Evolutionary conservation across 1,284 basidiomycete species (phyloP).

Genomic region (Boletus sp.): DNA sequence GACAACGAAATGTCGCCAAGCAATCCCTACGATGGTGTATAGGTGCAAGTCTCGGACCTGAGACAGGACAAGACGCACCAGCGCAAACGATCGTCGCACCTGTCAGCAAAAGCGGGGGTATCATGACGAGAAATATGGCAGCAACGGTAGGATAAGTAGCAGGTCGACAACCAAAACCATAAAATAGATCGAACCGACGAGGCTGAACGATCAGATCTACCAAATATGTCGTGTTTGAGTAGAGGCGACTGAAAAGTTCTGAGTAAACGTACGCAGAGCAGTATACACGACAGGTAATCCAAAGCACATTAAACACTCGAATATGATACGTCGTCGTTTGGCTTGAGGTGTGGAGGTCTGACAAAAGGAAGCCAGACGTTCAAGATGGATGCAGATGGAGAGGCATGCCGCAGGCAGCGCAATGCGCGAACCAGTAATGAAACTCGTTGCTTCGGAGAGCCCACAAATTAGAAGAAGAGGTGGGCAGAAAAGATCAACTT

Average conservation of each 20-base stretch:
- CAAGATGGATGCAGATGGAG: constrained; percentile 39
- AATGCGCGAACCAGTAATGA: constrained; percentile 42
- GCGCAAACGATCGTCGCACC: constrained; percentile 41
- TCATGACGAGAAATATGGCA: constrained; percentile 54
- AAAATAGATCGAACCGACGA: constrained; percentile 65
- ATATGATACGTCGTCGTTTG: constrained; percentile 35
- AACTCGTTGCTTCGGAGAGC: constrained; percentile 44
- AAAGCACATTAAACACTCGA: constrained; percentile 55
- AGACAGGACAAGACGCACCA: constrained; percentile 30
- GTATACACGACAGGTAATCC: constrained; percentile 56
- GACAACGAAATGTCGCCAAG: constrained; percentile 31
- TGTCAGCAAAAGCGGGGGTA: constrained; percentile 55
- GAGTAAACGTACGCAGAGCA: constrained; percentile 51
- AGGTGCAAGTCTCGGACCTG: neutral
- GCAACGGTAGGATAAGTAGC: constrained; percentile 53
- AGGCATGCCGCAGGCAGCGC: constrained; percentile 55
- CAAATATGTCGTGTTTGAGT: constrained; percentile 1
- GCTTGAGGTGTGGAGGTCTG: constrained; percentile 22
- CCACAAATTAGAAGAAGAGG: constrained; percentile 1
- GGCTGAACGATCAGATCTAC: constrained; percentile 65
- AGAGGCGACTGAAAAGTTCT: neutral
- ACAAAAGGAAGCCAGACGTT: constrained; percentile 30
- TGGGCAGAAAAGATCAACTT: constrained; percentile 8
- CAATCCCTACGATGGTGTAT: constrained; percentile 17
- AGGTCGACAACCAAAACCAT: constrained; percentile 63